Conservation (phyloP, 495 filamentous ascomycete genomes). For the Niebla homalea region DNA sequence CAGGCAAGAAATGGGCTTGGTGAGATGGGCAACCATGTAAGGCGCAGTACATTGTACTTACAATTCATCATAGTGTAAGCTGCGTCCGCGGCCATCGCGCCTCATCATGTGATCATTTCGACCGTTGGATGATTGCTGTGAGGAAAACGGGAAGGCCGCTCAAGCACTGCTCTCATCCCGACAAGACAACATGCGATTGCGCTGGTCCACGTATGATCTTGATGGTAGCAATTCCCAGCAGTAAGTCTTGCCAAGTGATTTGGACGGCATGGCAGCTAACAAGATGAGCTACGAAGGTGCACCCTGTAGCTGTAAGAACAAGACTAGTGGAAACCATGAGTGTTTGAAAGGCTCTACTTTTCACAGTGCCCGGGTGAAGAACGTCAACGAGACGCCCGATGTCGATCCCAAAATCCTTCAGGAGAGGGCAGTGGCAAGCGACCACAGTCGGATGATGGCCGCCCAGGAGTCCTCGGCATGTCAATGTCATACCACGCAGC, state of each 20-base stretch:
- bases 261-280: neutral
- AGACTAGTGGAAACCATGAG: neutral
- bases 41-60: conserved; percentile 3
- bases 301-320: neutral
- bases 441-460: neutral
- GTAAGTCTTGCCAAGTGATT: conserved; percentile 13
- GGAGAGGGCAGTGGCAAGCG: neutral
- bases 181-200: conserved; percentile 45
- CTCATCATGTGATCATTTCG: conserved; percentile 66
- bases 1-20: conserved; percentile 40
- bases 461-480: no score
- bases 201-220: conserved; percentile 33
- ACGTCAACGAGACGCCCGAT: neutral
- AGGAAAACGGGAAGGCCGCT: conserved; percentile 70
- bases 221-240: conserved; percentile 39
- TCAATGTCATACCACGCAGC: no score
- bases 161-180: conserved; percentile 61
- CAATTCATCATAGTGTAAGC: conserved; percentile 43
- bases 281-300: no score
- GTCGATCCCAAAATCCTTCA: neutral
- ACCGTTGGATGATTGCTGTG: conserved; percentile 63
- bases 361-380: no score
- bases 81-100: conserved; percentile 81
- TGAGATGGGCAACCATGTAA: conserved; percentile 15
- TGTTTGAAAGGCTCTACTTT: neutral